phyloP scores from a whole-genome alignment of 2,329 filamentous ascomycete genomes.

The Coleophoma crateriformis region DNA sequence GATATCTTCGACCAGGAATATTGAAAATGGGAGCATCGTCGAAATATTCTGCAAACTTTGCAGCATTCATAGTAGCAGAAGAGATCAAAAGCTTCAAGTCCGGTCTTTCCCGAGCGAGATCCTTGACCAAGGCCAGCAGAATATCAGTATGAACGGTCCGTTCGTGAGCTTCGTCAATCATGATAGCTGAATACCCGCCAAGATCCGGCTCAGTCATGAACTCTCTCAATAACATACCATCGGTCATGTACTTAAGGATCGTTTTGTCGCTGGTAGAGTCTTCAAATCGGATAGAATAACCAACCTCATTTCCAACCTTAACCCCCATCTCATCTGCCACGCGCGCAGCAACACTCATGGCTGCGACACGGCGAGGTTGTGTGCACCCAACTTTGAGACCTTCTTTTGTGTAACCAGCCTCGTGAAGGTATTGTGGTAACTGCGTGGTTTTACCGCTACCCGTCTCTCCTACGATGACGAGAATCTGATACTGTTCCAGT shows the following conservation, averaged over 20 bases:
- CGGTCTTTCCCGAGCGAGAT: conserved; percentile 74
- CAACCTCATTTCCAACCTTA: conserved; percentile 86
- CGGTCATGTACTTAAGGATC: conserved; percentile 91
- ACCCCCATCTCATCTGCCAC: conserved; percentile 92
- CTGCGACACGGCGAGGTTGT: conserved; percentile 89
- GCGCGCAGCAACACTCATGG: conserved; percentile 95
- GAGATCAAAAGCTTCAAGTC: conserved; percentile 90
- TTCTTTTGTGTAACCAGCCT: conserved; percentile 81
- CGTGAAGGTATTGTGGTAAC: conserved; percentile 86
- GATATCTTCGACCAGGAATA: conserved; percentile 82
- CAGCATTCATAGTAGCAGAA: conserved; percentile 89
- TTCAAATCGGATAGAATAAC: conserved; percentile 93
- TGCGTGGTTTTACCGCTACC: conserved; percentile 96
- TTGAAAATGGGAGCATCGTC: conserved; percentile 92
- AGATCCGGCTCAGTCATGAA: conserved; percentile 86
- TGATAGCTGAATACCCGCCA: conserved; percentile 76
- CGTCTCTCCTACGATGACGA: conserved; percentile 93
- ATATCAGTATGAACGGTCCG: conserved; percentile 89
- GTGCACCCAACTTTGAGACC: conserved; percentile 88
- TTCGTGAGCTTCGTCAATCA: conserved; percentile 98
- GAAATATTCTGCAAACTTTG: conserved; percentile 89
- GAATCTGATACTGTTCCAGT: conserved; percentile 75
- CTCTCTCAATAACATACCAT: conserved; percentile 88
- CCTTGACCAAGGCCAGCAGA: conserved; percentile 79
- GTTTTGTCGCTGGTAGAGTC: conserved; percentile 90